Conservation (phyloP, 805 yeast genomes). For the Candida verbasci region DNA sequence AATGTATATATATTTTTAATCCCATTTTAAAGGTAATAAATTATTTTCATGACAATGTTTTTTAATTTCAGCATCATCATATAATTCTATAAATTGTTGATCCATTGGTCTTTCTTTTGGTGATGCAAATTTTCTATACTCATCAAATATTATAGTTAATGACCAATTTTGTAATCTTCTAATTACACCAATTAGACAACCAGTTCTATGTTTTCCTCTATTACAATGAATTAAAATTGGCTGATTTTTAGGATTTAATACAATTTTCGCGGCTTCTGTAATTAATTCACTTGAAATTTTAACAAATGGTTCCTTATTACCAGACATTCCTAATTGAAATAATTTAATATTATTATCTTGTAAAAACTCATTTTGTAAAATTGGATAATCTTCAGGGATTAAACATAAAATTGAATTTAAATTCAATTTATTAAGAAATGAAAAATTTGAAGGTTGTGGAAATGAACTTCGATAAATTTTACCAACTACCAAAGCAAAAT, state of each 20-base stretch:
- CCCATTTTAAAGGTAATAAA: conserved; percentile 73
- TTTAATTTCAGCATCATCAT: conserved; percentile 62
- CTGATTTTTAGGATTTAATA: conserved; percentile 80
- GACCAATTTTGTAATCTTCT: conserved; percentile 91
- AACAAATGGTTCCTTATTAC: conserved; percentile 93
- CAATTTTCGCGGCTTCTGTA: conserved; percentile 76
- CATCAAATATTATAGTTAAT: conserved; percentile 89
- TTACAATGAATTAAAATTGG: conserved; percentile 94
- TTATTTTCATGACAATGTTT: conserved; percentile 46
- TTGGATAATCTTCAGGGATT: conserved; percentile 90
- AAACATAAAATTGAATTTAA: conserved; percentile 76
- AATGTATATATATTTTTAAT: conserved; percentile 12
- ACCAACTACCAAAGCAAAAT: conserved; percentile 75
- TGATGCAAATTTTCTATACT: conserved; percentile 87
- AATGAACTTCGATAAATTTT: conserved; percentile 83
- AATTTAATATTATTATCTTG: conserved; percentile 57
- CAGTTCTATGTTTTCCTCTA: conserved; percentile 95
- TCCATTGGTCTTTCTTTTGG: conserved; percentile 96
- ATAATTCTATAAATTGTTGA: conserved; percentile 91
- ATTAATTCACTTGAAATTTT: conserved; percentile 63
- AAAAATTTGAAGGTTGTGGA: conserved; percentile 81
- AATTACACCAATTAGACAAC: conserved; percentile 91
- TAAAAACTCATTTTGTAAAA: conserved; percentile 64
- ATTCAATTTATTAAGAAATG: conserved; percentile 56
- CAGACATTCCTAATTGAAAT: conserved; percentile 89